Base-by-base conservation (phyloP, 805 yeast species). In the Tetrapisispora taiwanensis region DNA sequence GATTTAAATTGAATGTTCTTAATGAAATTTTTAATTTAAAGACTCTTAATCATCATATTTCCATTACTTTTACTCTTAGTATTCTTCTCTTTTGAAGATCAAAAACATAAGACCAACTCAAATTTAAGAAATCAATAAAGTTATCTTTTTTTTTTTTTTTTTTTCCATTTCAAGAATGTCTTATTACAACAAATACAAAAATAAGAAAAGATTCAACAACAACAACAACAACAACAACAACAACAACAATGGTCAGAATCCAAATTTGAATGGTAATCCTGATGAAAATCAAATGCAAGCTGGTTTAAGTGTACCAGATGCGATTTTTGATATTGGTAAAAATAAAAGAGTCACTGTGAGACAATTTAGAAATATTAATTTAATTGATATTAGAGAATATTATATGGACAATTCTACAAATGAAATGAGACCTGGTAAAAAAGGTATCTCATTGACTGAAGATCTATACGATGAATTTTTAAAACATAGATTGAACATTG, bases 301-400 rank as follows among this genome's bases (percentile, higher is more conserved):
- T 28, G 55, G 55, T 1, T 30, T 48, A 14, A 52, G 55, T n/a
- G 48, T 51, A 0, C 50, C 58, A 9, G 64, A 60, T 49, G 62
- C 59, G 4, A 52, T 60, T 15, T 56, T 63, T 42, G 63, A 75
- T 67, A 63, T 77, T 41, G 79, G 80, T 4, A 71, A 70, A 52
- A 79, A 72, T 54, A 87, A 86, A 58, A 75, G 78, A 44, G 82
- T 85, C 28, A 76, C 85, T 0, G 87, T 90, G 15, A 72, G 87
- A 46, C 75, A 74, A 51, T 89, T 78, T 69, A 79, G 83, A 44
- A 79, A 79, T 42, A 66, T 68, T 45, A 75, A 74, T 30, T 66
- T 88, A 51, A 77, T 90, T 13, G 95, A 89, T 55, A 84, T 89
- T 43, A 74, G 97, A 46, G 96, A 89, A 59, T 87, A 70, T 65